Base-by-base conservation (phyloP, 805 yeast genomes). In the Osmozyma mogii region DNA sequence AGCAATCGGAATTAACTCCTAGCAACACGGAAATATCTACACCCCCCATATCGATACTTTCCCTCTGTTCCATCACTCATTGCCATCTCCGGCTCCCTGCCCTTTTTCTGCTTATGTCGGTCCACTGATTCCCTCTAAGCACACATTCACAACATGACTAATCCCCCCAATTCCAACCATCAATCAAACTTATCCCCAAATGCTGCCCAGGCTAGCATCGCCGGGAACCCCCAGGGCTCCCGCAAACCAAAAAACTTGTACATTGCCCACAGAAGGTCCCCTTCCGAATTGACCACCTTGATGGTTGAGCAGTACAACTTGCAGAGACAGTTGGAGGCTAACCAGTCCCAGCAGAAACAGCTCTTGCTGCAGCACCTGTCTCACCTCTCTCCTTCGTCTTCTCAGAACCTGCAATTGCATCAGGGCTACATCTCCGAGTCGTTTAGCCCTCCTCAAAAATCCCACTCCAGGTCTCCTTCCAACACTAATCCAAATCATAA, bases 241-340 rank as follows among this genome's bases (percentile, higher is more conserved):
- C 53, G 51, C 40, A 56, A 54, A 34, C 57, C 61, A 3, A 54
- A 50, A 30, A 61, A 57, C 43, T 49, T 92, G 36, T 94, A 87
- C 58, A 87, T 89, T 41, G 97, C 97, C n/a, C 97, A 92, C 49
- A 74, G 97, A 49, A 72, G 95, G 37, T 82, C 96, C 3, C 96
- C 96, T n/a, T 76, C 88, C 43, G 98, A 92, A 54, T 67, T 92
- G 52, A 89, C 97, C 3, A 82, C 81, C 32, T 65, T 89, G 41
- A 89, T 89, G 95, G 54, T 84, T 47, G 97, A 89, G 57, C 94
- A 83, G 50, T 75, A 82, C 52, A 78, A 80, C 34, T 68, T 92
- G 35, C 96, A 92, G 56, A 87, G 89, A 45, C 96, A 89, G 52
- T 68, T 88, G 61, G 96, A 92, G 46, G 67, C 75, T 40, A 94